A percentile compares a stretch with the other conserved stretches of the same genome.
These are phyloP conservation scores for Maudiozyma humilis DNA, from an alignment of 1,139 yeast genomes.

Conservation along the genomic window DNA sequence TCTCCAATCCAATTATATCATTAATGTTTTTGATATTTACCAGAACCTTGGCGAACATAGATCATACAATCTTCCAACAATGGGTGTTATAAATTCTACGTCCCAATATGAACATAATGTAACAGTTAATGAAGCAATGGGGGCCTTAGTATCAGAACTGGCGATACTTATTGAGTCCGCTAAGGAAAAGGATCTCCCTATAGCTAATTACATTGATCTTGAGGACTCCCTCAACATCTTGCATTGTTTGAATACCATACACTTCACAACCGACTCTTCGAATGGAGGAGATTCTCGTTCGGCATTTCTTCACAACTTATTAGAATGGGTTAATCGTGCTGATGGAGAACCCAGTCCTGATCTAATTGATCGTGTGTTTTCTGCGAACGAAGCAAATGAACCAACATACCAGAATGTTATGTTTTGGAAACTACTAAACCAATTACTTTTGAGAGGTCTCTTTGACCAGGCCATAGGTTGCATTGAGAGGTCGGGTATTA, in stretches of 20 bases:
- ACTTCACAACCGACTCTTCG: slow-evolving; percentile 38
- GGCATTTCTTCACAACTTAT: slow-evolving; percentile 27
- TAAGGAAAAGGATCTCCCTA: slow-evolving; percentile 13
- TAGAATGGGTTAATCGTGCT: slow-evolving; percentile 59
- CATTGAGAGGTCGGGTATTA: slow-evolving; percentile 35
- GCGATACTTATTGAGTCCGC: slow-evolving; percentile 30
- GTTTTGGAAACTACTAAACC: slow-evolving; percentile 61
- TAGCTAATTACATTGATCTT: slow-evolving; percentile 33
- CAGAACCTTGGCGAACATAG: slow-evolving; percentile 34
- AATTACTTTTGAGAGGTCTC: slow-evolving; percentile 55
- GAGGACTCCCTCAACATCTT: slow-evolving; percentile 45
- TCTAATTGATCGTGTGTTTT: slow-evolving; percentile 31
- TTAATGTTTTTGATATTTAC: slow-evolving; percentile 34
- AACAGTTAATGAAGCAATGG: slow-evolving; percentile 32
- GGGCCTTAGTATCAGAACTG: slow-evolving; percentile 31
- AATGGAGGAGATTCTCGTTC: slow-evolving; percentile 37
- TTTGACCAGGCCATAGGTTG: slow-evolving; percentile 46
- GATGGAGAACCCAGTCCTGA: slow-evolving; percentile 52
- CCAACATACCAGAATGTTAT: slow-evolving; percentile 46
- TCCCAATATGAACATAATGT: slow-evolving; percentile 30
- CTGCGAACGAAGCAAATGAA: slow-evolving; percentile 26
- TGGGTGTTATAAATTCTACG: slow-evolving; percentile 33
- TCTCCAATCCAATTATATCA: slow-evolving; percentile 34
- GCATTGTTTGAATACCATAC: slow-evolving; percentile 49
- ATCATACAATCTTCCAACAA: slow-evolving; percentile 32